Conservation (phyloP, 2,329 filamentous ascomycete species). For the Talaromyces atroroseus region DNA sequence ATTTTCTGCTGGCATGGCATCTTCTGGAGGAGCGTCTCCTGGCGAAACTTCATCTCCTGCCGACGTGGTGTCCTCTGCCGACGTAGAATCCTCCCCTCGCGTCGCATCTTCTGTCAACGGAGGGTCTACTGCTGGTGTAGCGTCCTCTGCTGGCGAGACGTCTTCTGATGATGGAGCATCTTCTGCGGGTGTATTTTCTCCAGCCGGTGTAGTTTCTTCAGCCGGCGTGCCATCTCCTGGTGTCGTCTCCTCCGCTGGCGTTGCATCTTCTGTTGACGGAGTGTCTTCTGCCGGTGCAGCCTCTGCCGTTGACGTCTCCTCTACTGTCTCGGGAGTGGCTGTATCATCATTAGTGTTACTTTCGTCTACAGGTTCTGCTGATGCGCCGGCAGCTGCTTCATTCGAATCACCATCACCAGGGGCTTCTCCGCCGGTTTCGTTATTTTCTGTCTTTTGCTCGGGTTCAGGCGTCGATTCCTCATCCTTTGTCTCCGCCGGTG, state of each 20-base stretch:
- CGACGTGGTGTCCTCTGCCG: constrained; percentile 9
- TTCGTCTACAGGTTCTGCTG: constrained; percentile 4
- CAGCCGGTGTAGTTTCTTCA: too few relatives aligned
- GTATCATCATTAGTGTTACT: background rate
- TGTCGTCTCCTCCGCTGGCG: background rate
- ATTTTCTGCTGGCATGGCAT: constrained; percentile 11
- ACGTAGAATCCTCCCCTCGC: background rate
- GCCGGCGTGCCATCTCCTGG: background rate
- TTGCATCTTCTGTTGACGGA: background rate
- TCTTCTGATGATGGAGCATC: constrained; percentile 5
- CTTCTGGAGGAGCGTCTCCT: constrained; percentile 18
- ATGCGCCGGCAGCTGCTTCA: constrained; percentile 4
- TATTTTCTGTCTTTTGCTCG: constrained; percentile 20
- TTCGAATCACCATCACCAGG: constrained; percentile 8
- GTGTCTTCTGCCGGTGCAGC: background rate
- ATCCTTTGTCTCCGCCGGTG: constrained; percentile 21
- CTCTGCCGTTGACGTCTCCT: constrained; percentile 4
- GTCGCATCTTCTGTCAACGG: background rate
- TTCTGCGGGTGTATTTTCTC: constrained; percentile 12
- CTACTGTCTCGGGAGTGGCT: constrained; percentile 5
- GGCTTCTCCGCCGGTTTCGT: constrained; percentile 8
- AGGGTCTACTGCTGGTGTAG: background rate
- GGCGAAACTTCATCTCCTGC: too few relatives aligned
- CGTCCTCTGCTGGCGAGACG: constrained; percentile 1
- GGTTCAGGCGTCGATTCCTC: constrained; percentile 17